Percentiles rank a stretch among this genome's conserved stretches.
These are phyloP conservation scores for Podaxis pistillaris DNA, from an alignment of 768 basidiomycete genomes.

Conservation along the genomic window DNA sequence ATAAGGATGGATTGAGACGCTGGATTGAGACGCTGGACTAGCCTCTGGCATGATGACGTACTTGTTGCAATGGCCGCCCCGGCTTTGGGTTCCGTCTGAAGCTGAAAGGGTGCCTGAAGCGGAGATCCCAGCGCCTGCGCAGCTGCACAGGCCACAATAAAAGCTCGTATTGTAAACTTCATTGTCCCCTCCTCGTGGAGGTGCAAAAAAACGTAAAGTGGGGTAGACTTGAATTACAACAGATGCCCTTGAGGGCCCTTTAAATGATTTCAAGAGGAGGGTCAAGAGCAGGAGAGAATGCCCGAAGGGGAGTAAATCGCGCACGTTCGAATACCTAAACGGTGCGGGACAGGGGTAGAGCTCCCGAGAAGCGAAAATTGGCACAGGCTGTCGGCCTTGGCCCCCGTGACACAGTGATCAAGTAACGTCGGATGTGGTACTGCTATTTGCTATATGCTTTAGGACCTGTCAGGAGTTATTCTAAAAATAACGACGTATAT, in stretches of 20 bases:
- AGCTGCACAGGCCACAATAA: neutral
- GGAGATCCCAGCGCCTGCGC: neutral
- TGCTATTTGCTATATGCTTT: neutral
- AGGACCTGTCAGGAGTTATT: neutral
- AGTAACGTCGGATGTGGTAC: neutral
- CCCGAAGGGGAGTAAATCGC: neutral
- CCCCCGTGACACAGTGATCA: neutral
- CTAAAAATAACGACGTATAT: constrained; percentile 5
- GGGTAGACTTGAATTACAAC: neutral
- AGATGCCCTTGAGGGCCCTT: neutral
- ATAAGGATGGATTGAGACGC: neutral
- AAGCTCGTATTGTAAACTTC: neutral
- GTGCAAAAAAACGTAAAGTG: neutral
- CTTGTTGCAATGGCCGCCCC: neutral
- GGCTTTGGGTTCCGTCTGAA: neutral
- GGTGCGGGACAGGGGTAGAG: neutral
- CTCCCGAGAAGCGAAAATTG: neutral
- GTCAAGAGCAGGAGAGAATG: neutral
- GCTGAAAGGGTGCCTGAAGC: constrained; percentile 1
- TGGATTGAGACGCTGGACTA: neutral
- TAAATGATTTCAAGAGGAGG: neutral
- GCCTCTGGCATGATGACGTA: neutral
- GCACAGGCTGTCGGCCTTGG: neutral
- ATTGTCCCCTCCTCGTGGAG: neutral
- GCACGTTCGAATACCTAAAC: constrained; percentile 13